Evolutionary conservation across 148 eudicot genomes (phyloP), one percentile per base, ranked within the genome.

Genomic region (Spergularia bocconei): DNA sequence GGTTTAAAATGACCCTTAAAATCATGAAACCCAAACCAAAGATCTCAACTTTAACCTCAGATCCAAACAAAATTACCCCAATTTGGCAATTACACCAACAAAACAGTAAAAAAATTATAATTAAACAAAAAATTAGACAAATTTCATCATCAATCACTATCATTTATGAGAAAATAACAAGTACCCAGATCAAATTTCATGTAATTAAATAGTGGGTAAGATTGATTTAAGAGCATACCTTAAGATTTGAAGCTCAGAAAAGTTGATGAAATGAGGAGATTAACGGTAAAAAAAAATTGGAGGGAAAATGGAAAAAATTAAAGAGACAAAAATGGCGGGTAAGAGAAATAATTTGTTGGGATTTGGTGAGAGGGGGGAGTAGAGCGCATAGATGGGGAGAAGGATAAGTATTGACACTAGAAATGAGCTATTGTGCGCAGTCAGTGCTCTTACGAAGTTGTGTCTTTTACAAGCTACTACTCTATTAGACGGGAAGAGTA

Each of bases 301-400:
- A 41, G 68, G 19, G 51, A 19, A 57, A 54, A 38, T n/a, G n/a
- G n/a, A n/a, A 63, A 69, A 5, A 62, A 11, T 61, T 9, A 51
- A 67, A 54, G 66, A 4, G 59, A 44, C 50, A 4, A 58, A 73
- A 79, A 73, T 73, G 81, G 81, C 81, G 81, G 81, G 81, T 70
- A 63, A 39, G 21, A 23, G 21, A 11, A 59, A 2, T 62, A n/a
- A 1, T 62, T 33, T 41, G 11, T 57, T 72, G 15, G 62, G 29
- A 47, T 44, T 44, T 44, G 48, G 0, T 44, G 11, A 15, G 56
- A 2, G 25, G 62, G 79, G 63, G 81, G 76, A 71, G 80, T 77
- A 77, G 75, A 62, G 75, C 63, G 80, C 80, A 77, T 70, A 59
- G 20, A 62, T 50, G 68, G 73, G 68, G 77, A 73, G 47, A 15